Base-by-base conservation (phyloP, 441 rosid genomes). In the Erodium chrysanthum region DNA sequence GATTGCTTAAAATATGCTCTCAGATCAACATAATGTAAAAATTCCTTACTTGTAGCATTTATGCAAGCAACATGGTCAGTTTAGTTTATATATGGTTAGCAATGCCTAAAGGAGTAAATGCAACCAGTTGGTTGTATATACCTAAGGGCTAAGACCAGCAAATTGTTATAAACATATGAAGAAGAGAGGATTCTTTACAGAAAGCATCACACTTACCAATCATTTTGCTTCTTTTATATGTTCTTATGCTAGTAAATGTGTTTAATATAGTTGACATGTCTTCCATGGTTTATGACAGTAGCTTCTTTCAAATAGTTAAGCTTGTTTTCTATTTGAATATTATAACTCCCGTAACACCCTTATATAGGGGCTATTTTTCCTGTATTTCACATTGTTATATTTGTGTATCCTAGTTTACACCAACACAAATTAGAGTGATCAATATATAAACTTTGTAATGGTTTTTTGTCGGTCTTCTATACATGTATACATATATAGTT, bases 61-160 rank as follows among this genome's bases (percentile, higher is more conserved):
- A 44, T 12, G 52, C 52, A 44, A 44, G 52, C 52, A 44, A 44
- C 52, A 44, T 44, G 52, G 40, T 5, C 40, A 10, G 12, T 44
- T 44, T 44, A 44, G 52, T 44, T 44, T 44, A 44, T 11, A 12
- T 44, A 44, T 15, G 3, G n/a, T 44, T 15, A 44, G n/a, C 52
- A 11, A 44, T 44, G n/a, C 52, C n/a, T 44, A 44, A 44, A 44
- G 52, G 52, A 44, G n/a, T 44, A 50, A 50, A 50, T 50, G 58
- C 58, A 50, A 50, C 58, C 58, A 50, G 58, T 50, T 50, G 58
- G n/a, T 50, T 50, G 5, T 5, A 12, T 50, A 17, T 15, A 29
- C 33, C 33, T 29, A 29, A 29, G 33, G 5, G 33, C 2, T 50
- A 50, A 50, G n/a, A 17, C 20, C 20, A 50, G 15, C 58, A 50